These are phyloP conservation scores for Ogataea wickerhamii DNA, from an alignment of 805 yeast genomes.

Conservation along the genomic window DNA sequence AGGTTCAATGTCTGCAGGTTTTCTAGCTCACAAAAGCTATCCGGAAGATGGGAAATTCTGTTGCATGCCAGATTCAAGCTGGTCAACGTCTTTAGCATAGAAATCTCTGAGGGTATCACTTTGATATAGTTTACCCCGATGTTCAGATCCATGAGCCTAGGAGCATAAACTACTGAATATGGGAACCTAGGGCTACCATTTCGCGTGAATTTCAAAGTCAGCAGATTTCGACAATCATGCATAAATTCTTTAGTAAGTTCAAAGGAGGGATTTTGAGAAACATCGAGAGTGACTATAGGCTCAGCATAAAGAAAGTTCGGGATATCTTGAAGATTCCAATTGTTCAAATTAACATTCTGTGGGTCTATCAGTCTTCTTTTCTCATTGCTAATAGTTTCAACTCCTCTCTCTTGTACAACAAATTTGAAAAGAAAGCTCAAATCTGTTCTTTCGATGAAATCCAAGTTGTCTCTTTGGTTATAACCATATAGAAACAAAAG, in stretches of 20 bases:
- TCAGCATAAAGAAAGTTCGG: conserved; percentile 81
- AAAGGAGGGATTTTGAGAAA: conserved; percentile 83
- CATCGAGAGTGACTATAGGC: conserved; percentile 77
- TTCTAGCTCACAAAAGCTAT: conserved; percentile 51
- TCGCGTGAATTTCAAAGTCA: conserved; percentile 61
- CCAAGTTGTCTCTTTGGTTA: conserved; percentile 68
- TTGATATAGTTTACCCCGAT: conserved; percentile 76
- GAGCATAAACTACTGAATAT: conserved; percentile 63
- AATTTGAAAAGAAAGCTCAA: conserved; percentile 78
- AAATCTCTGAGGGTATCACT: conserved; percentile 54
- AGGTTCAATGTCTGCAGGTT: conserved; percentile 62
- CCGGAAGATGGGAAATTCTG: conserved; percentile 60
- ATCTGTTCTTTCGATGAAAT: conserved; percentile 80
- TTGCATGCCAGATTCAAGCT: conserved; percentile 71
- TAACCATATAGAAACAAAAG: conserved; percentile 75
- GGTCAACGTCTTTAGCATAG: conserved; percentile 50
- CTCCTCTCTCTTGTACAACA: conserved; percentile 66
- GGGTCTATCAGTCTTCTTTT: conserved; percentile 49
- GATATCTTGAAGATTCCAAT: conserved; percentile 74
- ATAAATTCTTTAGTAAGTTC: conserved; percentile 81
- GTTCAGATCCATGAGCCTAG: conserved; percentile 61
- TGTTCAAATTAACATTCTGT: conserved; percentile 67
- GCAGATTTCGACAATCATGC: conserved; percentile 70
- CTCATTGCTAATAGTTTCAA: conserved; percentile 35
- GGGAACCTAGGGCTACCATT: conserved; percentile 78